phyloP scores from a whole-genome alignment of 331 rosid genomes.

The Cucumis variabilis region DNA sequence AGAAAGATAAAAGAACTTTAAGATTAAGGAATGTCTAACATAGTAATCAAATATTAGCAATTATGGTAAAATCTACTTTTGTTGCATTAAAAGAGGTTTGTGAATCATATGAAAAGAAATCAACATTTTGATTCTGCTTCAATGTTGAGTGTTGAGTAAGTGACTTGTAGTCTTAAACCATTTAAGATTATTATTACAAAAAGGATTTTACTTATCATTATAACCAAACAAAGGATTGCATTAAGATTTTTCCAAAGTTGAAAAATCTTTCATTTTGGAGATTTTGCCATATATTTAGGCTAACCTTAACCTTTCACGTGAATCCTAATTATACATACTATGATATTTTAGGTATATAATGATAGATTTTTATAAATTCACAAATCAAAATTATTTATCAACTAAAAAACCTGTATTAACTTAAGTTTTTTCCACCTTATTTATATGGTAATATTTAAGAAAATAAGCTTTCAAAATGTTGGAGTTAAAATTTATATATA shows the following conservation, averaged over 20 bases:
- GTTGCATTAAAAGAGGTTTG: background rate
- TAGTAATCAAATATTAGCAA: slow-evolving; percentile 13
- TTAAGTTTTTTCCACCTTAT: background rate
- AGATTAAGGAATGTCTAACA: slow-evolving; percentile 1
- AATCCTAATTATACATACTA: background rate
- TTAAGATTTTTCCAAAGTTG: slow-evolving; percentile 1
- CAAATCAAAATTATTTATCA: background rate
- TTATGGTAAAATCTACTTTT: background rate
- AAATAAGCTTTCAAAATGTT: too few species aligned
- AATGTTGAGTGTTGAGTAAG: slow-evolving; percentile 30
- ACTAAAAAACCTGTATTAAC: background rate
- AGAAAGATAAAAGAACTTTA: slow-evolving; percentile 17
- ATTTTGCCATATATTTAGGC: background rate
- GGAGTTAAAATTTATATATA: too few species aligned
- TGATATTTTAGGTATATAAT: background rate
- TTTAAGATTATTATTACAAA: slow-evolving; percentile 19
- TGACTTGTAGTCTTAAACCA: background rate
- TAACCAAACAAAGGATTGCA: slow-evolving; percentile 14
- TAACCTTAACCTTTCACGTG: background rate
- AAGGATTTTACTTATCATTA: slow-evolving; percentile 9
- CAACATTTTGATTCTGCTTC: slow-evolving; percentile 13
- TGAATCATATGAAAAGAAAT: slow-evolving; percentile 20
- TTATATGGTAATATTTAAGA: background rate
- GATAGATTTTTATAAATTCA: background rate
- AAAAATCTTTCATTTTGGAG: background rate